Conservation (phyloP, 768 basidiomycete genomes). For the Pisolithus marmoratus region DNA sequence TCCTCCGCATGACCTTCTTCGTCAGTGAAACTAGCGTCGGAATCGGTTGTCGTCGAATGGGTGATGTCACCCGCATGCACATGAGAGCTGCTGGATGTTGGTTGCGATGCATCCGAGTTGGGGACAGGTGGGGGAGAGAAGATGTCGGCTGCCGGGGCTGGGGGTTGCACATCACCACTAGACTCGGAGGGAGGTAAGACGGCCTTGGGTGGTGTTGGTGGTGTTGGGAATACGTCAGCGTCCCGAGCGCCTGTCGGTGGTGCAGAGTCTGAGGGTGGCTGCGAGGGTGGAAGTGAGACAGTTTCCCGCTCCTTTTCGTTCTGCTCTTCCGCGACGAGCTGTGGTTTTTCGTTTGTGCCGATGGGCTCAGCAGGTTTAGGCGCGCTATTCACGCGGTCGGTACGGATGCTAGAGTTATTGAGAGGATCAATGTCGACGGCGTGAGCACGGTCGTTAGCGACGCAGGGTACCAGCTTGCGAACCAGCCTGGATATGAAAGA, state of each 20-base stretch:
- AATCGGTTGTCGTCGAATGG: conserved; percentile 27
- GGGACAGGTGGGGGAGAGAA: conserved; percentile 23
- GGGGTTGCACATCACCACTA: conserved; percentile 88
- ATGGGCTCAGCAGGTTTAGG: conserved; percentile 17
- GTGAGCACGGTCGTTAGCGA: conserved; percentile 46
- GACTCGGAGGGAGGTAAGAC: conserved; percentile 65
- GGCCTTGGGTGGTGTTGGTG: conserved; percentile 42
- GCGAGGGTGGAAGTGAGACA: conserved; percentile 12
- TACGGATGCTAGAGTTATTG: conserved; percentile 11
- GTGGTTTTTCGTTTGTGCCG: conserved; percentile 26
- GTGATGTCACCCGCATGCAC: conserved; percentile 26
- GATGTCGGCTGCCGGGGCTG: conserved; percentile 55
- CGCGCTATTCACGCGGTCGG: conserved; percentile 15
- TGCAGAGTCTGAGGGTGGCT: conserved; percentile 16
- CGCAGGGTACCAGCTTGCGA: conserved; percentile 60
- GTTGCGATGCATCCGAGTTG: conserved; percentile 18
- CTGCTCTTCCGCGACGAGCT: conserved; percentile 18
- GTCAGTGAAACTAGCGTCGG: conserved; percentile 43
- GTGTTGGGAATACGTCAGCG: conserved; percentile 33
- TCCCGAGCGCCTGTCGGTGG: conserved; percentile 22
- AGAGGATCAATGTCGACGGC: conserved; percentile 36
- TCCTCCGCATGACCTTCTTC: conserved; percentile 67
- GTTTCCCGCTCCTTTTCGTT: conserved; percentile 34
- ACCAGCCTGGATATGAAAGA: conserved; percentile 58
- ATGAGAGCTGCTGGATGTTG: conserved; percentile 20